phyloP scores from a whole-genome alignment of 768 basidiomycete genomes.

The Calocybe cyanea region DNA sequence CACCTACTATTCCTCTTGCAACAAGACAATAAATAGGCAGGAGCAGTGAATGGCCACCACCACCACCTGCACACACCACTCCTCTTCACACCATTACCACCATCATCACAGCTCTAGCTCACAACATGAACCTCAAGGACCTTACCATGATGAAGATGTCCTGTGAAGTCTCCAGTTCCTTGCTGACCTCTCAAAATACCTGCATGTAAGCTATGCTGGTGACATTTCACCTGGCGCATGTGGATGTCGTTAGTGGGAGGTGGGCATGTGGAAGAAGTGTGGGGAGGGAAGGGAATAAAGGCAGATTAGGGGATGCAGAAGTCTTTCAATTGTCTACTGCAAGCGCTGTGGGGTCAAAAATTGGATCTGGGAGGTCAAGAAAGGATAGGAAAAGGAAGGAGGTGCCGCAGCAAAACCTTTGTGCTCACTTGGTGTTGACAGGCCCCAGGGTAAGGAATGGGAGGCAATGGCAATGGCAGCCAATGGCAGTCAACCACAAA shows the following conservation, averaged over 20 bases:
- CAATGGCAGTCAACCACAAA: not conserved
- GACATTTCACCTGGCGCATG: conserved; percentile 76
- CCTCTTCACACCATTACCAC: conserved; percentile 2
- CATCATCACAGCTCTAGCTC: conserved; percentile 17
- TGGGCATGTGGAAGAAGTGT: conserved; percentile 23
- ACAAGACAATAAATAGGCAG: not conserved
- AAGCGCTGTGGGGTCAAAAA: not conserved
- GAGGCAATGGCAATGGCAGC: conserved; percentile 20
- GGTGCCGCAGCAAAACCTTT: conserved; percentile 5
- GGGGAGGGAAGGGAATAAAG: conserved; percentile 29
- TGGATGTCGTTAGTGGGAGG: conserved; percentile 32
- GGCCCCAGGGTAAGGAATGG: conserved; percentile 29
- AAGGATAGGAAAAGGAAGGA: conserved; percentile 2
- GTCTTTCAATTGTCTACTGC: not conserved
- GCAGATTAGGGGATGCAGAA: conserved; percentile 18
- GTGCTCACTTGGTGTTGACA: conserved; percentile 24
- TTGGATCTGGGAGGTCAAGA: not conserved
- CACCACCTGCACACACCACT: too few relatives aligned
- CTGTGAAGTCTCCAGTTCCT: conserved; percentile 89
- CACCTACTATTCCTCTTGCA: too few relatives aligned
- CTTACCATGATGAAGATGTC: conserved; percentile 93
- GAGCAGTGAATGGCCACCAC: not conserved
- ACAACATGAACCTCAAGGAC: conserved; percentile 44
- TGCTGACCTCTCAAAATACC: conserved; percentile 96
- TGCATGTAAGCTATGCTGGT: conserved; percentile 89